Evolutionary conservation across 495 filamentous ascomycete species (phyloP), one percentile per base, ranked within the genome.

Genomic region (Neurospora sp.): DNA sequence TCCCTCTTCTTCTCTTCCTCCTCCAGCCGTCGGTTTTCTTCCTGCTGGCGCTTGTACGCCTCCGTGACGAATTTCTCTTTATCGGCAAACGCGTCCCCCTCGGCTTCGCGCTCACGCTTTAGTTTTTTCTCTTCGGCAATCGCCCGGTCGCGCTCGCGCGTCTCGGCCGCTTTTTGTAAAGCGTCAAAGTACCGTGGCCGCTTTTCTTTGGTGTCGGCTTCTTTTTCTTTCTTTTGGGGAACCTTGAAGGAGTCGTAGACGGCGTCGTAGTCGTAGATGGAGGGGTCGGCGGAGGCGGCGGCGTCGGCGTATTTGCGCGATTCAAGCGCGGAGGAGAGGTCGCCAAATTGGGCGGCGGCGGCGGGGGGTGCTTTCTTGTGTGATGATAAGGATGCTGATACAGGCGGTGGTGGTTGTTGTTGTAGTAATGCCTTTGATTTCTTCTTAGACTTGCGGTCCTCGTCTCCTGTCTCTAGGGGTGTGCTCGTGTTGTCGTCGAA

Each of bases 21-120:
- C 77, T 97, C 94, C 9, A 93, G 76, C 77, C 87, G 87, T 76
- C 88, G 81, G 77, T 94, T 85, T 80, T 97, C 96, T 78, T 90
- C 93, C 79, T 98, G 96, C 79, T 98, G 96, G 78, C 88, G 88
- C 84, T 94, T 96, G 77, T 99, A 99, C 62, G 96, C 95, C n/a
- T 89, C 89, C 0, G 96, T 99, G 39, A 98, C 96, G 77, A 99
- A 99, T 79, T 92, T 94, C 82, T 98, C 96, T 82, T 97, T 99
- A 74, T 96, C 96, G 0, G 89, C 92, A 78, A 93, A 98, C 81
- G 94, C 93, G 16, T 97, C 96, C 11, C 96, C 96, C 82, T 99
- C 96, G 0, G 90, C 92, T 76, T 95, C 96, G 42, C 96, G 89
- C 80, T 99, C 96, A 66, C 90, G 90, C 76, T 92, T 90, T 39